These are phyloP conservation scores for Trichoderma afroharzianum DNA, from an alignment of 2,329 filamentous ascomycete genomes.

Conservation along the genomic window DNA sequence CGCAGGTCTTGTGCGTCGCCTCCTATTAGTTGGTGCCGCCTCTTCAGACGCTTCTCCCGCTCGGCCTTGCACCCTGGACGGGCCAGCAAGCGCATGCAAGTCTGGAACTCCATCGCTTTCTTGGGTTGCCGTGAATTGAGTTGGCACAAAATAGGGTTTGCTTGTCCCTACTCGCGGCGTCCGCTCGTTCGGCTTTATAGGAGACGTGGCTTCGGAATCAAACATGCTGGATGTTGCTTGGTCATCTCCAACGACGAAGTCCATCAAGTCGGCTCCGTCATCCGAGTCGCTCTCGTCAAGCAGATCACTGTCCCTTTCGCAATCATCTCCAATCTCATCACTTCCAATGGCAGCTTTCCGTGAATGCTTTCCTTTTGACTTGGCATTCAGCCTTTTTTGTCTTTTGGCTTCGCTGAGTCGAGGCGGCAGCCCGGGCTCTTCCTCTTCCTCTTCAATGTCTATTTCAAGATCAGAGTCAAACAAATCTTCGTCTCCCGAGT, in stretches of 20 bases:
- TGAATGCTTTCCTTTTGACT: slow-evolving; percentile 23
- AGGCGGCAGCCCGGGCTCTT: slow-evolving; percentile 12
- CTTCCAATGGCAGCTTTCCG: slow-evolving; percentile 35
- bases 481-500: slow-evolving; percentile 22
- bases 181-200: slow-evolving; percentile 23
- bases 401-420: slow-evolving; percentile 11
- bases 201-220: slow-evolving; percentile 30
- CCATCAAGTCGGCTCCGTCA: slow-evolving; percentile 46
- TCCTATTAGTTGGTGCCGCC: slow-evolving; percentile 20
- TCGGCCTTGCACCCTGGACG: neutral
- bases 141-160: slow-evolving; percentile 38
- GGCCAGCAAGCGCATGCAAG: slow-evolving; percentile 28
- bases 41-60: slow-evolving; percentile 19
- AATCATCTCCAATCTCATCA: slow-evolving; percentile 51
- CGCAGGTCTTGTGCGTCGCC: slow-evolving; percentile 28
- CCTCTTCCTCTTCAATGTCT: slow-evolving; percentile 18
- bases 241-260: slow-evolving; percentile 57
- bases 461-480: slow-evolving; percentile 17
- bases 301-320: slow-evolving; percentile 46
- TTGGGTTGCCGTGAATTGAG: slow-evolving; percentile 38
- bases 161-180: slow-evolving; percentile 18
- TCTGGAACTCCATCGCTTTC: slow-evolving; percentile 40
- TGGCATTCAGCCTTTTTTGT: slow-evolving; percentile 24
- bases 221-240: slow-evolving; percentile 36
- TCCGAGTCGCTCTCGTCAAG: slow-evolving; percentile 47